Base-by-base conservation (phyloP, 1,284 basidiomycete species). In the Melampsora americana region DNA sequence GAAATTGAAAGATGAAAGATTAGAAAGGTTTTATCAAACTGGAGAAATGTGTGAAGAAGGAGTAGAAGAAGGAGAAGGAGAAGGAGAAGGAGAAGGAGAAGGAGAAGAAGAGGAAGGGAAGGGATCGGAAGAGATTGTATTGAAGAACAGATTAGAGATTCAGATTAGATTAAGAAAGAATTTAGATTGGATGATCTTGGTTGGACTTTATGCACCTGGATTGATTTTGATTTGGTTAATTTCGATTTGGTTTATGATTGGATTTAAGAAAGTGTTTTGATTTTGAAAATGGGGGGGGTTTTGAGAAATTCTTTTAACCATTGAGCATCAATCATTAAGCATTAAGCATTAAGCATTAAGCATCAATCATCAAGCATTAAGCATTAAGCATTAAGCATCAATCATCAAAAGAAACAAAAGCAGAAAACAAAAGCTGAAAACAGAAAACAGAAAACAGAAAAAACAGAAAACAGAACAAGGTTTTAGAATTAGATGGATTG, bases 41-140 rank as follows among this genome's bases (percentile, higher is more conserved):
- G 81, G 81, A 48, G 80, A 80, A 64, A 80, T 81, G 65, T 78
- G 80, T 6, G 56, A 66, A 35, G 35, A n/a, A n/a, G n/a, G n/a
- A n/a, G n/a, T n/a, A n/a, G n/a, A n/a, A 35, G 35, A 35, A 35
- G 35, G 9, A 35, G 35, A 35, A 35, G 9, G 9, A 35, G 35
- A 35, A 35, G 35, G 9, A 3, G 9, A 35, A 3, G 80, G n/a
- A 35, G 35, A 35, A 35, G 35, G 9, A 35, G 35, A 35, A 35
- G 9, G 9, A 35, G 35, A 35, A 35, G 35, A 35, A 3, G 9
- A 35, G 5, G 80, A 80, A 14, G 72, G 78, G 0, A 79, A 4
- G 11, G 23, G 14, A 26, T 26, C 56, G 30, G 30, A 61, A 26
- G n/a, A 30, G 5, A 5, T 32, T 6, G 60, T 26, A 5, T 5